These are phyloP conservation scores for Orychophragmus violaceus DNA, from an alignment of 345 rosid species.

Conservation along the genomic window DNA sequence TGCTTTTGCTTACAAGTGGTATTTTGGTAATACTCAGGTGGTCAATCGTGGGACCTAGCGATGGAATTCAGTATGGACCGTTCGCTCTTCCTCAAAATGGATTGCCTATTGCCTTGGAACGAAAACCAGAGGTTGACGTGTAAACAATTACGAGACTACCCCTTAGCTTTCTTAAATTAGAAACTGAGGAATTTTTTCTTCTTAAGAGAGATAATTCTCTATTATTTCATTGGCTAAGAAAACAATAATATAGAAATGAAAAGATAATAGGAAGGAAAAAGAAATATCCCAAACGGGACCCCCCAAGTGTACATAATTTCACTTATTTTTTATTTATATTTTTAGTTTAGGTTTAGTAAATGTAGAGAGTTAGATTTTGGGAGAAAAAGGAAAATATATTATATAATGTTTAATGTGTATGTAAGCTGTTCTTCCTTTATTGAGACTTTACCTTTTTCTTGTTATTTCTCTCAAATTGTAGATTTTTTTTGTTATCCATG, in stretches of 20 bases:
- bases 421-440: background rate
- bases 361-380: conserved; percentile 10
- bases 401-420: background rate
- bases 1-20: conserved; percentile 34
- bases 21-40: conserved; percentile 42
- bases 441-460: background rate
- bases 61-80: conserved; percentile 78
- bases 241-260: background rate
- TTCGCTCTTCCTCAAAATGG: conserved; percentile 84
- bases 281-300: conserved; percentile 13
- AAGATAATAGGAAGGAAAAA: background rate
- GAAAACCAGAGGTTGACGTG: conserved; percentile 24
- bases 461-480: conserved; percentile 1
- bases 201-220: background rate
- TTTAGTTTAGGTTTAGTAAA: background rate
- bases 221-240: background rate
- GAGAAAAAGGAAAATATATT: background rate
- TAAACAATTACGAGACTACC: background rate
- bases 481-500: background rate
- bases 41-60: conserved; percentile 42
- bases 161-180: conserved; percentile 15
- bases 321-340: background rate
- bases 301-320: conserved; percentile 23
- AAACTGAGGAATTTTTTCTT: background rate
- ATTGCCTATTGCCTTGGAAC: conserved; percentile 58